Evolutionary conservation across 306 rosid genomes (phyloP), one percentile per base, ranked within the genome.

Genomic region (Rosa lucieae): DNA sequence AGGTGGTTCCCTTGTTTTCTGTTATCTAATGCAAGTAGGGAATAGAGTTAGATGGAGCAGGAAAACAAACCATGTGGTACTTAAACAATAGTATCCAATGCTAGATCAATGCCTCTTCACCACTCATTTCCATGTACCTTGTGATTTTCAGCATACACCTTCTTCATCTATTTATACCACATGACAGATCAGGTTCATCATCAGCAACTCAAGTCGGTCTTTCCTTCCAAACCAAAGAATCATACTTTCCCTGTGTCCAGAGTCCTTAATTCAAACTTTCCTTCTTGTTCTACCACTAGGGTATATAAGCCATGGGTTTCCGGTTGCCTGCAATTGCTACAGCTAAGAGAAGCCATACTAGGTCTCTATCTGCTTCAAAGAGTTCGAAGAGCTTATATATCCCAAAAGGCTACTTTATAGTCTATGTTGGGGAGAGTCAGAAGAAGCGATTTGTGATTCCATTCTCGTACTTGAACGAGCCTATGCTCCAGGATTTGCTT

Each of bases 361-460:
- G 59, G 2, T 67, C 71, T 44, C 40, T 48, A 23, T 3, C 55
- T 70, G 49, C 37, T 21, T 43, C 55, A 69, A 69, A 37, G 29
- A 15, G 8, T 46, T 46, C 48, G 9, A 46, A 46, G 48, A 46
- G 12, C 65, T 73, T 56, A 23, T 23, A 23, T 23, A 23, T 23
- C 26, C 83, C 83, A 13, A 73, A 80, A 80, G 78, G 74, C 48
- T 71, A 73, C 7, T 58, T 62, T 12, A 69, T 32, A 32, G 35
- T 32, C 2, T 32, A 32, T 32, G 35, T 32, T 32, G 35, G 35
- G 35, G 35, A 32, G 35, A 32, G 35, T 32, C 35, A 32, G 35
- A 32, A 23, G 26, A 23, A 23, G 26, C 26, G 26, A 23, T 23
- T 23, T 23, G 26, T 23, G 26, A 23, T 23, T 32, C 35, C 35